Evolutionary conservation across 768 basidiomycete genomes (phyloP), one percentile per base, ranked within the genome.

Genomic region (Boletus insuetus): DNA sequence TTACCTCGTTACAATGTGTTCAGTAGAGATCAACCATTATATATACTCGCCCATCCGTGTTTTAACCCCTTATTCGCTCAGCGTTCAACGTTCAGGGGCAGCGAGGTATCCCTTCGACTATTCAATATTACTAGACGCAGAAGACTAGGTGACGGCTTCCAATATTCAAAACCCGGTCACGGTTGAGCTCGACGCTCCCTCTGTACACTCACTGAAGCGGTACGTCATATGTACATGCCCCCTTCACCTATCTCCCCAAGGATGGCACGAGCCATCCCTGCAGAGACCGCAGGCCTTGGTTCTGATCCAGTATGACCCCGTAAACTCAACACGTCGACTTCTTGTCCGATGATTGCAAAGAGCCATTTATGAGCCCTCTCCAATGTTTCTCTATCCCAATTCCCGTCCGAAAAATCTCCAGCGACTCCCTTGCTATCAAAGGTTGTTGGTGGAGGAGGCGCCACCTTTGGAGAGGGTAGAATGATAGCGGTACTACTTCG

Each of bases 221-320:
- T 26, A 12, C 22, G 2, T 71, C 56, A 81, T 54, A 82, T 79
- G 56, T 82, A 82, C 79, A 82, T 80, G 20, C 77, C 69, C 3
- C 77, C 77, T 37, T 83, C 82, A 7, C 79, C 79, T 34, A 79
- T 58, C 39, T 74, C 72, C 17, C 57, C 61, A 29, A 59, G 54
- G 38, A 34, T 7, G 6, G 47, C 31, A 29, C 60, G 66, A 35
- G 57, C 61, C 35, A 46, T 34, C 41, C 54, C 42, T 31, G 22
- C 22, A 35, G 42, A 48, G n/a, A 38, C 29, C 20, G 38, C 38
- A 47, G 37, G 53, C 54, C 17, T 51, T 41, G 11, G 55, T 48
- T 24, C 44, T 7, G 40, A 53, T 54, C 70, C 69, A 51, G 32
- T 29, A 47, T 42, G 40, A 16, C 40, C 38, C 35, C 20, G 43